Base-by-base conservation (phyloP, 805 yeast genomes). In the Starmerella kuoi region DNA sequence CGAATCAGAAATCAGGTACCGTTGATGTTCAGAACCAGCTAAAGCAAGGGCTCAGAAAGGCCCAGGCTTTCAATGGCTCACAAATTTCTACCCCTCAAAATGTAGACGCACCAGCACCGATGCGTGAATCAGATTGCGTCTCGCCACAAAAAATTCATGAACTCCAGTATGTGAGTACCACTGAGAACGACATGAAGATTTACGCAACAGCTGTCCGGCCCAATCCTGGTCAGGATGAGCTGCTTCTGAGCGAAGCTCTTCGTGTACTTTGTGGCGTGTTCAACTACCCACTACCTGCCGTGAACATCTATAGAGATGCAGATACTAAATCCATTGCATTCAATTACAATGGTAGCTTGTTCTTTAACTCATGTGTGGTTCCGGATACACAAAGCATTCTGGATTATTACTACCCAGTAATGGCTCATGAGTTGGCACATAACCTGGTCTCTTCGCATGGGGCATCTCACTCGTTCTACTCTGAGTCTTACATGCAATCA, bases 391-490 rank as follows among this genome's bases (percentile, higher is more conserved):
- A 34, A 2, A 40, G 34, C 12, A 39, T 55, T 2, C 35, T 60
- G 18, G 59, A 59, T 41, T 64, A 55, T 45, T 64, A 66, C 63
- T 64, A 50, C 41, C 59, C 65, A 1, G 55, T 61, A 6, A 50
- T 59, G 47, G 66, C 67, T 1, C 68, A 64, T 37, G 68, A 64
- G 41, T 47, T 64, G 40, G 68, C 68, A 8, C 68, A 64, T 45
- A 64, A 64, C 40, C 33, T 63, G 27, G 61, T 49, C 6, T 12
- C 46, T 3, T 44, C 52, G 11, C 68, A 64, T 47, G 66, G 66
- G 12, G 55, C 58, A 19, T 42, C 45, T 26, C 68, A 64, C 42
- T 57, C 65, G 5, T 60, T 46, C 36, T 57, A 51, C 37, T 47
- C 62, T 1, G 68, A 63, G 46, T 50, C 57, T 6, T 59, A 55